A percentile compares a stretch with the other conserved stretches of the same genome.
Conservation (phyloP, 306 rosid species). For the Parietaria judaica region DNA sequence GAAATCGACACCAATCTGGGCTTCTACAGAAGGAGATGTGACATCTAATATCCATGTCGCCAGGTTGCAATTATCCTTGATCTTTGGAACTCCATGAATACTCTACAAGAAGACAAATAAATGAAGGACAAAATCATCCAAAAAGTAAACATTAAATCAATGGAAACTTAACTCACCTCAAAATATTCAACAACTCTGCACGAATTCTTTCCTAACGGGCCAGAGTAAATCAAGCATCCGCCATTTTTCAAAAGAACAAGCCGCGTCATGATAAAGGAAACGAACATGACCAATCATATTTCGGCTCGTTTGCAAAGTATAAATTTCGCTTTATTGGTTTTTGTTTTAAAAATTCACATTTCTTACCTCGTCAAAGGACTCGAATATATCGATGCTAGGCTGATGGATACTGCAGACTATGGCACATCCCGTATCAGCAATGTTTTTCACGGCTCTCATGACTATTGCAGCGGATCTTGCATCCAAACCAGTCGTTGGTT, state of each 20-base stretch:
- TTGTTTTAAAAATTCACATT: conserved; percentile 27
- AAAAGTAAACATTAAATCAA: no score
- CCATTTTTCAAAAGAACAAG: conserved; percentile 37
- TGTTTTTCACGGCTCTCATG: conserved; percentile 47
- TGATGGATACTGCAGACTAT: conserved; percentile 55
- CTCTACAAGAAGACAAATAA: conserved; percentile 24
- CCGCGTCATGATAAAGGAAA: conserved; percentile 6
- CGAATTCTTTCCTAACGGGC: conserved; percentile 39
- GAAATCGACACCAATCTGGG: conserved; percentile 33
- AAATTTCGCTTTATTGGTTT: conserved; percentile 1
- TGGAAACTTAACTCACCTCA: conserved; percentile 22
- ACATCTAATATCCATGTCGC: conserved; percentile 37
- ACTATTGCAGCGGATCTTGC: conserved; percentile 55
- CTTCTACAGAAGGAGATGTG: conserved; percentile 34
- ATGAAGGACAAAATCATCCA: conserved; percentile 10
- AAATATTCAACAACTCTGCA: conserved; percentile 28
- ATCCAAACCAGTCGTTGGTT: conserved; percentile 42
- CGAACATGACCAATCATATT: no score
- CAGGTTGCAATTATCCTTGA: conserved; percentile 28
- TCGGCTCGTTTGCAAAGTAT: background rate
- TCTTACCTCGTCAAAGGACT: conserved; percentile 43
- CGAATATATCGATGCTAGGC: conserved; percentile 43
- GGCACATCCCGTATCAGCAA: conserved; percentile 40
- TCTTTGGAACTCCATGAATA: conserved; percentile 25
- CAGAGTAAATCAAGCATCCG: conserved; percentile 35